Evolutionary conservation across 2,329 filamentous ascomycete species (phyloP).

Genomic region (Clarireedia hainanense): DNA sequence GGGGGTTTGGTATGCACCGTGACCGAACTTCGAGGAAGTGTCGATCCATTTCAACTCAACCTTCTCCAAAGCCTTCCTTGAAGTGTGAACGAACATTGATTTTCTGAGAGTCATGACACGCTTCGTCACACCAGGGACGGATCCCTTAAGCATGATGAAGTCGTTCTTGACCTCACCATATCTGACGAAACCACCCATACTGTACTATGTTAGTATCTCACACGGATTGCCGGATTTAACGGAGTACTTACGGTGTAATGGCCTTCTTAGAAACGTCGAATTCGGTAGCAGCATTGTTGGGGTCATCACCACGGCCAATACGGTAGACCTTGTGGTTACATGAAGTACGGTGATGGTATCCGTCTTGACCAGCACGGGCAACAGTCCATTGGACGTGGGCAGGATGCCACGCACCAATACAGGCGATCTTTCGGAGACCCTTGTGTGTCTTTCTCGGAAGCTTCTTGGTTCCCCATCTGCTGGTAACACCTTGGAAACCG

Average conservation of each 20-base stretch:
- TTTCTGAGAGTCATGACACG: constrained; percentile 97
- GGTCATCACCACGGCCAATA: constrained; percentile 85
- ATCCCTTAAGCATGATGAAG: constrained; percentile 96
- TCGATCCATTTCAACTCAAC: constrained; percentile 99
- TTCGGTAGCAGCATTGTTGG: constrained; percentile 89
- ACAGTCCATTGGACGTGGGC: constrained; percentile 99
- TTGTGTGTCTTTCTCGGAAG: constrained; percentile 99
- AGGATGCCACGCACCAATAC: constrained; percentile 99
- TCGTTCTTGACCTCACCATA: constrained; percentile 99
- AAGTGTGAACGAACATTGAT: constrained; percentile 97
- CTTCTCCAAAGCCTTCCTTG: constrained; percentile 94
- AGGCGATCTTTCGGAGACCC: constrained; percentile 99
- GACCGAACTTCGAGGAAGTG: constrained; percentile 98
- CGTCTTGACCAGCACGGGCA: constrained; percentile 98
- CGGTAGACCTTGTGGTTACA: constrained; percentile 99
- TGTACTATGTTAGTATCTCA: constrained; percentile 37
- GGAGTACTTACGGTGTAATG: constrained; percentile 87
- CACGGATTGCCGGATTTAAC: not conserved
- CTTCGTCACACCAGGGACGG: constrained; percentile 98
- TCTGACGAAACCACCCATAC: constrained; percentile 97
- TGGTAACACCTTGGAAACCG: constrained; percentile 95
- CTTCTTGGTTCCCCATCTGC: constrained; percentile 99
- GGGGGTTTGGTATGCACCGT: constrained; percentile 98
- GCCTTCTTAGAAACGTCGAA: constrained; percentile 98
- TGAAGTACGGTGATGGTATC: constrained; percentile 99